A percentile compares a stretch with the other conserved stretches of the same genome.
Evolutionary conservation across 1,284 basidiomycete genomes (phyloP).

Genomic region (Cryptococcus jaspeensis): DNA sequence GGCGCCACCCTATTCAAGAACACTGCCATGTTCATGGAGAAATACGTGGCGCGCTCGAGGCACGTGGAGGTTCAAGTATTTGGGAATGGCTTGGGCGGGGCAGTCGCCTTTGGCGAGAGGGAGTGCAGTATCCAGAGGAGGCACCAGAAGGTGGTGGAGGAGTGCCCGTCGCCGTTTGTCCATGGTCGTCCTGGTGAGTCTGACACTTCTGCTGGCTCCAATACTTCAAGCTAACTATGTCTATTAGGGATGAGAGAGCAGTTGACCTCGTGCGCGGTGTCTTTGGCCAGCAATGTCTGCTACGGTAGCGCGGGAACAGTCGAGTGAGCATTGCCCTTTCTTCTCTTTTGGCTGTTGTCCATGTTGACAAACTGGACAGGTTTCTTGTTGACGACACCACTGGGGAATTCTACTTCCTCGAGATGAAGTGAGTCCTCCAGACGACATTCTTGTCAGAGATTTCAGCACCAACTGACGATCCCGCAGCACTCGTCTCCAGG

Average conservation of each 20-base stretch:
- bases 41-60: slow-evolving; percentile 55
- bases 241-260: slow-evolving; percentile 24
- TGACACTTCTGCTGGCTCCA: no score
- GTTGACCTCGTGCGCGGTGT: slow-evolving; percentile 26
- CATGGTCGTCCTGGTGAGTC: slow-evolving; percentile 16
- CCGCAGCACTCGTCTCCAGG: slow-evolving; percentile 36
- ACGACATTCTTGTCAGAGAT: no score
- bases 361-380: slow-evolving; percentile 8
- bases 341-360: background rate
- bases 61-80: slow-evolving; percentile 73
- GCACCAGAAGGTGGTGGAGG: slow-evolving; percentile 73
- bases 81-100: slow-evolving; percentile 60
- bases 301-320: slow-evolving; percentile 35
- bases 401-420: slow-evolving; percentile 64
- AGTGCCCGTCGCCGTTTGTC: slow-evolving; percentile 50
- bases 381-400: slow-evolving; percentile 33
- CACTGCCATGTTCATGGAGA: slow-evolving; percentile 62
- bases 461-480: no score
- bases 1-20: slow-evolving; percentile 58
- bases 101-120: slow-evolving; percentile 66
- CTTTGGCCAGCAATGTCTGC: slow-evolving; percentile 22
- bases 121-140: slow-evolving; percentile 70
- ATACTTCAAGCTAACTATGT: background rate
- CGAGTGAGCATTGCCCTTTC: slow-evolving; percentile 23
- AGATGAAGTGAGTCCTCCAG: slow-evolving; percentile 61